Evolutionary conservation across 441 rosid genomes (phyloP).

Genomic region (Jatropha podagrica): DNA sequence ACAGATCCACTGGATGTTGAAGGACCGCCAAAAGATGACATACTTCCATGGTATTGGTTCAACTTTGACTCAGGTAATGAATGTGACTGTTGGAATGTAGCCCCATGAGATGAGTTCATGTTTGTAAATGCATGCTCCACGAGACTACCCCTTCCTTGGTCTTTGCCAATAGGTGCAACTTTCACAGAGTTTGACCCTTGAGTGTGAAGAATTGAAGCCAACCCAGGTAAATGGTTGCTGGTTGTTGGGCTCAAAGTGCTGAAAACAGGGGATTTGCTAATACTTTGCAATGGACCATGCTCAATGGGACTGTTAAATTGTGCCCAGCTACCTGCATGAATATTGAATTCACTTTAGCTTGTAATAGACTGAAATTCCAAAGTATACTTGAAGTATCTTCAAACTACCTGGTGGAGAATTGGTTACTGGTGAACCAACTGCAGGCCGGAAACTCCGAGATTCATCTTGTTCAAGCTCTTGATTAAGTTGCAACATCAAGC

Average conservation of each 20-base stretch:
- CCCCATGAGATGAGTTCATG: conserved; percentile 41
- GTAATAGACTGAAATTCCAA: conserved; percentile 10
- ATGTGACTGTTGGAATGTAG: conserved; percentile 58
- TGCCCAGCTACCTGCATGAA: conserved; percentile 74
- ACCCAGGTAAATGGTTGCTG: conserved; percentile 66
- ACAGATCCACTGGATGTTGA: conserved; percentile 62
- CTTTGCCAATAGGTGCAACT: conserved; percentile 81
- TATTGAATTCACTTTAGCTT: conserved; percentile 23
- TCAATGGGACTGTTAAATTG: conserved; percentile 83
- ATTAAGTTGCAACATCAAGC: conserved; percentile 86
- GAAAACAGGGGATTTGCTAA: conserved; percentile 76
- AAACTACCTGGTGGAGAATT: conserved; percentile 88
- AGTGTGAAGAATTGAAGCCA: conserved; percentile 80
- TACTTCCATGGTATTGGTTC: conserved; percentile 55
- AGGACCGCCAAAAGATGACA: conserved; percentile 57
- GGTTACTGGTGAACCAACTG: conserved; percentile 77
- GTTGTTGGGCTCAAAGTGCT: conserved; percentile 58
- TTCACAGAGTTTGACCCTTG: conserved; percentile 55
- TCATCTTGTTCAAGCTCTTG: conserved; percentile 94
- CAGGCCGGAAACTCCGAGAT: conserved; percentile 56
- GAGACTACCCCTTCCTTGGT: conserved; percentile 57
- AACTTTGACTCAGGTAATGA: conserved; percentile 73
- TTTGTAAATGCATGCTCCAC: conserved; percentile 40
- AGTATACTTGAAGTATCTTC: conserved; percentile 13
- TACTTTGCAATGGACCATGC: conserved; percentile 59